phyloP scores from a whole-genome alignment of 164 flowering plant species.

The Berberis vulgaris region DNA sequence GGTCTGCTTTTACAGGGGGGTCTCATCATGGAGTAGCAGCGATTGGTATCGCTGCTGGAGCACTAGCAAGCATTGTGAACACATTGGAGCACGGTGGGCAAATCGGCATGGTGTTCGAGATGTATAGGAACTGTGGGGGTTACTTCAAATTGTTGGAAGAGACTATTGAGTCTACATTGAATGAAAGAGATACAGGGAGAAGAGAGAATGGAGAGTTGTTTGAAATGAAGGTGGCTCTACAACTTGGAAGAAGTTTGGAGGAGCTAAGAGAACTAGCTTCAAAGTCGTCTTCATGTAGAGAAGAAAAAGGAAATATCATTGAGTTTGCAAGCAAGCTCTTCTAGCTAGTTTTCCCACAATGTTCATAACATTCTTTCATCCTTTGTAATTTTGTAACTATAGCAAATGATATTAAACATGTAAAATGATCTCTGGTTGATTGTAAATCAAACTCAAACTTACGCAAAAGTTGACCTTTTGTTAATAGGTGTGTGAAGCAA shows the following conservation, averaged over 20 bases:
- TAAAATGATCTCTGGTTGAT: no score
- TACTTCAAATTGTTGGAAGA: conserved; percentile 29
- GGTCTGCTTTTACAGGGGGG: conserved; percentile 17
- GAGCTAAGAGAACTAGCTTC: conserved; percentile 28
- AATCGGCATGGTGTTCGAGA: conserved; percentile 57
- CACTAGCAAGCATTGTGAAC: conserved; percentile 45
- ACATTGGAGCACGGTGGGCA: conserved; percentile 57
- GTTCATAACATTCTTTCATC: no score
- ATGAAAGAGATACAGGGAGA: conserved; percentile 18
- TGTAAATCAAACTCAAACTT: no score
- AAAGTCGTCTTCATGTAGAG: not conserved
- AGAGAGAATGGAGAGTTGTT: conserved; percentile 53
- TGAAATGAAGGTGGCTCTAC: conserved; percentile 45
- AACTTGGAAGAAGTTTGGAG: conserved; percentile 41
- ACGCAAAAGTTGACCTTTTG: no score
- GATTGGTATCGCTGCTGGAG: conserved; percentile 32
- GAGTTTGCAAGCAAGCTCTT: conserved; percentile 54
- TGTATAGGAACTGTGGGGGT: conserved; percentile 41
- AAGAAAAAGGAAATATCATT: conserved; percentile 1
- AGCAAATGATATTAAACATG: no score
- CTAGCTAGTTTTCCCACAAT: conserved; percentile 9
- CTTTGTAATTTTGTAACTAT: no score
- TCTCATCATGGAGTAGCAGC: conserved; percentile 17
- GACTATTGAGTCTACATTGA: conserved; percentile 20
- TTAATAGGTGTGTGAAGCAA: no score